A percentile compares a stretch with the other conserved stretches of the same genome.
Conservation (phyloP, 805 yeast genomes). For the Metschnikowia cerradonensis region DNA sequence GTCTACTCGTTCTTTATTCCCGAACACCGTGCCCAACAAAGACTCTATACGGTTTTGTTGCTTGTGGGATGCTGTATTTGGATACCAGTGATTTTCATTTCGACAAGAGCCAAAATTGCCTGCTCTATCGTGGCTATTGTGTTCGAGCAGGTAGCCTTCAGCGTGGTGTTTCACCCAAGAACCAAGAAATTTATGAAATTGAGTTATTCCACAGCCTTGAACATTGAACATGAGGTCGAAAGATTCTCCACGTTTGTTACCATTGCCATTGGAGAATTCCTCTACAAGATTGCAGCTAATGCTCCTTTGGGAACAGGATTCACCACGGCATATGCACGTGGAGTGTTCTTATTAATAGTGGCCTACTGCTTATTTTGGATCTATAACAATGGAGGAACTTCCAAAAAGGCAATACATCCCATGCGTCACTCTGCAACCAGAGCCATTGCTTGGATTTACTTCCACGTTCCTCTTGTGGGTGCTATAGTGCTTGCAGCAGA, state of each 20-base stretch:
- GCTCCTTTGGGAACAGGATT: constrained; percentile 48
- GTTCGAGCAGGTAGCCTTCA: constrained; percentile 39
- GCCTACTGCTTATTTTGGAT: constrained; percentile 50
- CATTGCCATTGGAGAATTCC: constrained; percentile 63
- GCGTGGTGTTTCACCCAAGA: constrained; percentile 44
- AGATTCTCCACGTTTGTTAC: constrained; percentile 54
- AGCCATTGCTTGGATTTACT: constrained; percentile 44
- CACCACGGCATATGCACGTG: constrained; percentile 42
- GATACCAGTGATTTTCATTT: constrained; percentile 50
- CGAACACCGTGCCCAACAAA: constrained; percentile 49
- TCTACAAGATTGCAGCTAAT: constrained; percentile 48
- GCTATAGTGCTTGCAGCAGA: constrained; percentile 54
- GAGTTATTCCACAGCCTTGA: constrained; percentile 54
- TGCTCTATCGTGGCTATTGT: constrained; percentile 37
- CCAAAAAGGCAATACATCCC: constrained; percentile 48
- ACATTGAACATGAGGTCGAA: constrained; percentile 66
- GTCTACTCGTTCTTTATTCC: constrained; percentile 45
- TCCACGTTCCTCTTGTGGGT: constrained; percentile 51
- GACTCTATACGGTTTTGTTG: constrained; percentile 33
- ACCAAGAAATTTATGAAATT: constrained; percentile 40
- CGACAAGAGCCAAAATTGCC: constrained; percentile 44
- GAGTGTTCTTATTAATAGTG: constrained; percentile 42
- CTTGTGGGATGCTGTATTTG: constrained; percentile 39
- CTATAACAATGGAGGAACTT: constrained; percentile 53
- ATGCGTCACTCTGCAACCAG: constrained; percentile 44